Percentiles rank a stretch among this genome's conserved stretches.
phyloP scores from a whole-genome alignment of 495 filamentous ascomycete species.

The Patellaria atrata region DNA sequence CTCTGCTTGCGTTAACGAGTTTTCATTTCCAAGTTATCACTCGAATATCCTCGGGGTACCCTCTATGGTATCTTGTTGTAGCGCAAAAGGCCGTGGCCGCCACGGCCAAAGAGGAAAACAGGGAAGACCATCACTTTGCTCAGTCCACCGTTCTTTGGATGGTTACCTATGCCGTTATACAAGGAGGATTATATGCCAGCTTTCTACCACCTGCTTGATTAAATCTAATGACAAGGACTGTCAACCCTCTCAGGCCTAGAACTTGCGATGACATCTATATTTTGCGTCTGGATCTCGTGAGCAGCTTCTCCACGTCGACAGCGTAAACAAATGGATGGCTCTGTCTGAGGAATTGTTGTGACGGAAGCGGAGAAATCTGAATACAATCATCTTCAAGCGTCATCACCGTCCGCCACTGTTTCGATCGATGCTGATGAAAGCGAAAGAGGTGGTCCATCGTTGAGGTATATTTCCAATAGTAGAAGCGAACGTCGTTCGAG shows the following conservation, averaged over 20 bases:
- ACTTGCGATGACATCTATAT: not conserved
- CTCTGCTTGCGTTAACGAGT: constrained; percentile 52
- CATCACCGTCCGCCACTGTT: too few species aligned
- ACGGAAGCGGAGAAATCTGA: not conserved
- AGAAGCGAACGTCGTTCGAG: too few species aligned
- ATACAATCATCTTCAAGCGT: too few species aligned
- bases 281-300: not conserved
- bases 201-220: constrained; percentile 81
- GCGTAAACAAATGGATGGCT: too few species aligned
- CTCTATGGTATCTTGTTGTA: constrained; percentile 73
- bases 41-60: constrained; percentile 75
- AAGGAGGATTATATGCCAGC: constrained; percentile 72
- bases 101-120: not conserved
- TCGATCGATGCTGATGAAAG: too few species aligned
- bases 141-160: constrained; percentile 44
- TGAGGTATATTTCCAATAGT: too few species aligned
- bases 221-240: not conserved
- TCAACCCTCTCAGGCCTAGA: not conserved
- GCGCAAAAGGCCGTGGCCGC: constrained; percentile 24
- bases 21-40: constrained; percentile 94
- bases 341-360: too few species aligned
- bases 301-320: too few species aligned
- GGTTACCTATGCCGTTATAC: constrained; percentile 67
- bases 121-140: constrained; percentile 5
- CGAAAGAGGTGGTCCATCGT: too few species aligned